Base-by-base conservation (phyloP, 1,284 basidiomycete genomes). In the Trametes sp. region DNA sequence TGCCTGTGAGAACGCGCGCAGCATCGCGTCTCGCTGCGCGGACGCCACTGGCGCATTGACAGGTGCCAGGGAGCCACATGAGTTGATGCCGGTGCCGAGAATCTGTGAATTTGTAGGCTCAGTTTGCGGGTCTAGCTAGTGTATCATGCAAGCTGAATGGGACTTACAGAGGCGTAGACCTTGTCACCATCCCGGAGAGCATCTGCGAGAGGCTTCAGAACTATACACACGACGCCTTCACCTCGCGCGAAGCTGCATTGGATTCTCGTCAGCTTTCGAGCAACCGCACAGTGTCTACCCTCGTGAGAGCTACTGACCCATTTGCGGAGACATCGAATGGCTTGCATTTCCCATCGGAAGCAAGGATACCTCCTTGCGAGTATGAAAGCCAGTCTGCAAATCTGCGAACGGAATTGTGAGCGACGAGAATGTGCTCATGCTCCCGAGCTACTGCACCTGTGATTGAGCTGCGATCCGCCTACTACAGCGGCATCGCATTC, bases 401-500 rank as follows among this genome's bases (percentile, higher is more conserved):
- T n/a, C 71, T 73, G 41, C 24, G 35, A 48, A 35, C n/a, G n/a
- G n/a, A n/a, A n/a, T n/a, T n/a, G 35, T 24, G 3, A 21, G 11
- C 21, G 31, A 3, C 29, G 14, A n/a, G 29, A 1, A 13, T 41
- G 3, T 21, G 21, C 10, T 6, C 4, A 19, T 14, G 6, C 14
- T 19, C 6, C 4, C 38, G 24, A 44, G 61, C n/a, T n/a, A n/a
- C n/a, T 69, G 59, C 57, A 78, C 80, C 78, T 69, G 52, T 74
- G 73, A 64, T 82, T 81, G 23, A 79, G 63, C 63, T 82, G 81
- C 60, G 74, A 77, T 35, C 80, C 81, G 14, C 76, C 81, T 21
- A 85, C 78, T 4, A 86, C 73, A 2, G 83, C 84, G 19, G 80
- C 76, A 29, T 82, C 79, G 50, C 83, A 78, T 52, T 85, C 83